These are phyloP conservation scores for Rosellinia necatrix DNA, from an alignment of 2,329 filamentous ascomycete species.

Conservation along the genomic window DNA sequence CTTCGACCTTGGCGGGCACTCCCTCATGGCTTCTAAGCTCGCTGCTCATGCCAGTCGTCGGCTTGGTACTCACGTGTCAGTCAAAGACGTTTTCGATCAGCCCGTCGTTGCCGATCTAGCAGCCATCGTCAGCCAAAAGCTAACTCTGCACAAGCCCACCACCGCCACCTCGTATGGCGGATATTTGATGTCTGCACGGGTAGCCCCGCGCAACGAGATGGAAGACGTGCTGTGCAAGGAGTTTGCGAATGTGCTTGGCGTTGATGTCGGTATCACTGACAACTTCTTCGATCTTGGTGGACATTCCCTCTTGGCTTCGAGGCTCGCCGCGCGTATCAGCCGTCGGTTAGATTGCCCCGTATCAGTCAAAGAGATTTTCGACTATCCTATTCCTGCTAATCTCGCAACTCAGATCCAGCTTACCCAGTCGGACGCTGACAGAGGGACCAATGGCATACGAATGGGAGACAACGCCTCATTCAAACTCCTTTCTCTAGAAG, in stretches of 20 bases:
- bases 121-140: background rate
- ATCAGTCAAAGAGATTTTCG: constrained; percentile 18
- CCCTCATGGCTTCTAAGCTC: constrained; percentile 14
- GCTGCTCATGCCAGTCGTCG: constrained; percentile 8
- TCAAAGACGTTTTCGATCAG: constrained; percentile 13
- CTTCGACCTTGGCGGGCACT: constrained; percentile 15
- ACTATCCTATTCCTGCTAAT: constrained; percentile 12
- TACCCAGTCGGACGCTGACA: background rate
- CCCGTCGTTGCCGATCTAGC: background rate
- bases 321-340: constrained; percentile 17
- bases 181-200: background rate
- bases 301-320: constrained; percentile 19
- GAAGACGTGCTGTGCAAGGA: constrained; percentile 10
- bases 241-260: constrained; percentile 13
- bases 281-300: constrained; percentile 21
- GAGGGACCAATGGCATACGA: constrained; percentile 1
- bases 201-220: constrained; percentile 2
- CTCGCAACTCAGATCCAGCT: constrained; percentile 13
- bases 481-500: constrained; percentile 11
- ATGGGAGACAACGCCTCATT: constrained; percentile 7
- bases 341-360: constrained; percentile 12
- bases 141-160: background rate
- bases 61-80: constrained; percentile 10
- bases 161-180: background rate
- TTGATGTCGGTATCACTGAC: constrained; percentile 17